phyloP scores from a whole-genome alignment of 2,329 filamentous ascomycete species.

The Aureobasidium zeae region DNA sequence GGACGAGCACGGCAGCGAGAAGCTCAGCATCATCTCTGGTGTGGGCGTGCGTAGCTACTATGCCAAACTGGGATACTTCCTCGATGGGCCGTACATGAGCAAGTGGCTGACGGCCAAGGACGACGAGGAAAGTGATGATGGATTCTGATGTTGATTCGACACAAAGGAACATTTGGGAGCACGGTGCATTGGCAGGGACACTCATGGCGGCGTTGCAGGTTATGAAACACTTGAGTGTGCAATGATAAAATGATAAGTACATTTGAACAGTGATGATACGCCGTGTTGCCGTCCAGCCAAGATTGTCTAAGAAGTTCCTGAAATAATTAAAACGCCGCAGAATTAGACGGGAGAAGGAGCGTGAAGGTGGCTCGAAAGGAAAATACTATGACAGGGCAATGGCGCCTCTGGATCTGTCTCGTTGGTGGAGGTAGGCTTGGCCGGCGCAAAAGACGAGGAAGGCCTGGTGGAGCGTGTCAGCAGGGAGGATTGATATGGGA shows the following conservation, averaged over 20 bases:
- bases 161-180: neutral
- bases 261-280: slow-evolving; percentile 7
- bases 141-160: slow-evolving; percentile 6
- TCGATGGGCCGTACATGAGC: slow-evolving; percentile 73
- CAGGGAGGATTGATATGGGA: slow-evolving; percentile 1
- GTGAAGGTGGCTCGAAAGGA: neutral
- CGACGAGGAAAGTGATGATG: slow-evolving; percentile 20
- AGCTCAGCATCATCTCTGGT: slow-evolving; percentile 96
- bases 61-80: slow-evolving; percentile 79
- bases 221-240: neutral
- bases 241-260: slow-evolving; percentile 7
- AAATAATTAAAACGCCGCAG: slow-evolving; percentile 8
- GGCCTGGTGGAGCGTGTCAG: slow-evolving; percentile 44
- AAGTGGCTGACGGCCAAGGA: slow-evolving; percentile 27
- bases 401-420: slow-evolving; percentile 72
- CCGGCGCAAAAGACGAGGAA: slow-evolving; percentile 89
- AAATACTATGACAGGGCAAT: slow-evolving; percentile 65
- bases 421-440: slow-evolving; percentile 77
- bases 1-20: slow-evolving; percentile 85
- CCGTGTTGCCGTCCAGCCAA: neutral
- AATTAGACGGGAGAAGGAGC: neutral
- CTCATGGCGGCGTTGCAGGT: neutral
- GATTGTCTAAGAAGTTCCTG: slow-evolving; percentile 1
- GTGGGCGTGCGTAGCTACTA: slow-evolving; percentile 96
- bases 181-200: slow-evolving; percentile 6